Evolutionary conservation across 371 early-diverging fungal genomes (phyloP).

Genomic region (Apophysomyces sp.): DNA sequence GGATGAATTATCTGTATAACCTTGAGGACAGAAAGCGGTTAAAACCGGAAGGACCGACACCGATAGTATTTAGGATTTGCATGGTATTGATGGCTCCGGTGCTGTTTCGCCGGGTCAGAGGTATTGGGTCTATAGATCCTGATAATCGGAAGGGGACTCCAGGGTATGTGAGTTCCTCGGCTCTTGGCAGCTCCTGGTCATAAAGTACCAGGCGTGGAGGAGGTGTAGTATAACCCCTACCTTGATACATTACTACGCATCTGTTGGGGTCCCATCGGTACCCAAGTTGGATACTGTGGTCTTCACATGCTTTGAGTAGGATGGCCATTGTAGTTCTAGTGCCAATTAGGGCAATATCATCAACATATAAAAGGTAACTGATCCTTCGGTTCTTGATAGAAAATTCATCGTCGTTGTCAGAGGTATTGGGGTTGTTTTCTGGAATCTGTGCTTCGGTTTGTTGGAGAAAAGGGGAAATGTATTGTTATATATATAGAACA

Average conservation of each 20-base stretch:
- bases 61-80: too few relatives aligned
- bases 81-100: too few relatives aligned
- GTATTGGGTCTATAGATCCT: constrained; percentile 10
- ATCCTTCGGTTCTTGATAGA: too few relatives aligned
- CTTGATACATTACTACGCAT: constrained; percentile 24
- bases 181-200: neutral
- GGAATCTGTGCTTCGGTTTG: neutral
- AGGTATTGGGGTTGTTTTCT: too few relatives aligned
- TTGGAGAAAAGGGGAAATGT: constrained; percentile 5
- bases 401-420: neutral
- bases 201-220: constrained; percentile 3
- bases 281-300: constrained; percentile 12
- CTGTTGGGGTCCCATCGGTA: constrained; percentile 29
- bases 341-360: constrained; percentile 10
- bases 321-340: neutral
- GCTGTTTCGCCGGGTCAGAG: too few relatives aligned
- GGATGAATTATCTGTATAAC: too few relatives aligned
- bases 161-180: constrained; percentile 5
- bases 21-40: too few relatives aligned
- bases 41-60: too few relatives aligned
- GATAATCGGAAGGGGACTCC: constrained; percentile 8
- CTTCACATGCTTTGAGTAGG: neutral
- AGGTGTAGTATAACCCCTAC: too few relatives aligned
- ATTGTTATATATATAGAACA: constrained; percentile 29
- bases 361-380: constrained; percentile 4